Base-by-base conservation (phyloP, 805 yeast species). In the Zygoascus flipseniorum region DNA sequence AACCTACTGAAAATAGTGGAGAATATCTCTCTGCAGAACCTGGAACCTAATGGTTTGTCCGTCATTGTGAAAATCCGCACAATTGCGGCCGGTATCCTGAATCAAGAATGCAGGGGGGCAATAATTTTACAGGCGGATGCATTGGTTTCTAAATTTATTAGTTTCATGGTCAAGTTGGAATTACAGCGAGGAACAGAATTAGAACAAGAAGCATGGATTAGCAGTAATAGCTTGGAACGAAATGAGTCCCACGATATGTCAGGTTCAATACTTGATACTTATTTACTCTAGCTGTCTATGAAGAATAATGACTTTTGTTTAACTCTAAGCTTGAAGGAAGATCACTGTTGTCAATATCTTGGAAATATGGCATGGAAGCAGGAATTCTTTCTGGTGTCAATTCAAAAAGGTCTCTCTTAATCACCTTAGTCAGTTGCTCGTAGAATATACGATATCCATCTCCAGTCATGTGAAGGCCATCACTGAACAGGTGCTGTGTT, bases 381-480 rank as follows among this genome's bases (percentile, higher is more conserved):
- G 47, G 28, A 5, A 52, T 39, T 6, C 23, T 52, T 10, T 52
- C 51, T 4, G 51, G 20, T n/a, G 11, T 35, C 14, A 72, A 63
- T 42, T 80, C 78, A 0, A 86, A 87, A 59, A 76, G 82, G 13
- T 56, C 23, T 3, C 56, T 55, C 2, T 64, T 58, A 43, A 84
- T 78, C 4, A 65, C 61, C 42, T 62, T 60, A 48, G 72, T 52
- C 20, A 83, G 56, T 47, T 70, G 77, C 18, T 75, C 67, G 56
- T 65, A 81, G 57, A 77, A 66, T 5, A 83, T 48, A 52, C 69
- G 65, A 65, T 84, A 84, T 0, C 81, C 84, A 31, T 67, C 62
- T 0, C 80, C 79, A 2, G 77, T 71, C 63, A 71, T 85, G 65
- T 85, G 90, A 44, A 85, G 64, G 5, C 90, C 90, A 56, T 78